Conservation (phyloP, 1,139 yeast genomes). For the Scheffersomyces parashehatae region DNA sequence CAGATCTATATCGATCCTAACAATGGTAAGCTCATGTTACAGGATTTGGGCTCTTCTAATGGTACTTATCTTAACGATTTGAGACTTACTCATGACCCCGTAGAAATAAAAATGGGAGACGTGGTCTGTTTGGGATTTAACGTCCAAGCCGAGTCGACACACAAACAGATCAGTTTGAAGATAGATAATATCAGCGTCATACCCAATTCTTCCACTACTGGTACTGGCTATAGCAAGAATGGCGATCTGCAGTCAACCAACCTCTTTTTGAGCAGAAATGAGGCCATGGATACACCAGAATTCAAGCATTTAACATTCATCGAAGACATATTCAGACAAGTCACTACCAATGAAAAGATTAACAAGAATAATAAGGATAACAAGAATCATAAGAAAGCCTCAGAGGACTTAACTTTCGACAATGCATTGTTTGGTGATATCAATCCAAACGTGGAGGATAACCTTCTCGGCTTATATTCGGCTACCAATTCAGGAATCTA, state of each 20-base stretch:
- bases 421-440: conserved; percentile 81
- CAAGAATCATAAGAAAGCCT: not conserved
- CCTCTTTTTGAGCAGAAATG: not conserved
- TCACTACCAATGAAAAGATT: conserved; percentile 6
- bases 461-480: conserved; percentile 55
- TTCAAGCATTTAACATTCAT: conserved; percentile 47
- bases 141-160: conserved; percentile 78
- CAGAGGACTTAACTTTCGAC: conserved; percentile 46
- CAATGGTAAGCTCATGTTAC: conserved; percentile 68
- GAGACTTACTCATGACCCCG: conserved; percentile 65
- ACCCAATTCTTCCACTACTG: not conserved
- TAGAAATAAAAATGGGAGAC: conserved; percentile 72
- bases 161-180: conserved; percentile 79
- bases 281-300: conserved; percentile 22
- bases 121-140: conserved; percentile 87
- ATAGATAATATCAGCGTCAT: conserved; percentile 72
- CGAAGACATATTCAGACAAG: conserved; percentile 32
- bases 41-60: conserved; percentile 87
- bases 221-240: not conserved
- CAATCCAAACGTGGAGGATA: conserved; percentile 60
- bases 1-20: conserved; percentile 75
- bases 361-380: not conserved
- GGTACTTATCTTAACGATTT: conserved; percentile 88
- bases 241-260: not conserved
- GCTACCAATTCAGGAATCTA: conserved; percentile 62